phyloP scores from a whole-genome alignment of 495 filamentous ascomycete genomes.

The Penicillium turbatum region DNA sequence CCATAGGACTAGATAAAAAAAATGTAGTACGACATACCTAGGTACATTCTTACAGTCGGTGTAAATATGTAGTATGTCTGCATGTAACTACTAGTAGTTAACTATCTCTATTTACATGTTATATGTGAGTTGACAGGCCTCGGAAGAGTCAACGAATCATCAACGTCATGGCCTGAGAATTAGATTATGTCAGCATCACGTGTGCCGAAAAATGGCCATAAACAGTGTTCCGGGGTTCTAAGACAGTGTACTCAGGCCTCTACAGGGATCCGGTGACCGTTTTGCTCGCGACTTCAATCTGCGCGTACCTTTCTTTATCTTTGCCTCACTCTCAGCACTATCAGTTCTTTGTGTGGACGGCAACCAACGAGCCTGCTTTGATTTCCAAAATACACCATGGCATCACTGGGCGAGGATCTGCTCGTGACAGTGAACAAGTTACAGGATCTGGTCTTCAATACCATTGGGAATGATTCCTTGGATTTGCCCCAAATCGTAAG shows the following conservation, averaged over 20 bases:
- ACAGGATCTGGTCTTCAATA: constrained; percentile 98
- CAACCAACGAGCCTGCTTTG: background rate
- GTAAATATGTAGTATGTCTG: no score
- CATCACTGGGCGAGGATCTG: constrained; percentile 83
- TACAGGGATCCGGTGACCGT: constrained; percentile 4
- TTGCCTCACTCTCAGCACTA: background rate
- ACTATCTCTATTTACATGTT: no score
- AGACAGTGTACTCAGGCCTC: background rate
- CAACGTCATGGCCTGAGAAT: constrained; percentile 7
- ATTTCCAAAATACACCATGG: constrained; percentile 40
- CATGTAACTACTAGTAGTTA: no score
- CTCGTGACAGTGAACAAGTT: constrained; percentile 91
- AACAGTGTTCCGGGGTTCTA: constrained; percentile 16
- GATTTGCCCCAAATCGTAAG: constrained; percentile 97
- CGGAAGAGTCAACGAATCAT: background rate
- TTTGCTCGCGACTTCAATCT: constrained; percentile 8
- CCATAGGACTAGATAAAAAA: no score
- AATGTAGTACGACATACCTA: no score
- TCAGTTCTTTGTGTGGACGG: background rate
- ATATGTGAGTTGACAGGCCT: background rate
- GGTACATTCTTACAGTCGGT: background rate
- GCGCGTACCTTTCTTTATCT: background rate
- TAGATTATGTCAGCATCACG: constrained; percentile 19
- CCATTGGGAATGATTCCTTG: constrained; percentile 96
- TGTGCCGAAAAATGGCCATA: constrained; percentile 21